phyloP scores from a whole-genome alignment of 345 rosid species.

The Camelina sativa region DNA sequence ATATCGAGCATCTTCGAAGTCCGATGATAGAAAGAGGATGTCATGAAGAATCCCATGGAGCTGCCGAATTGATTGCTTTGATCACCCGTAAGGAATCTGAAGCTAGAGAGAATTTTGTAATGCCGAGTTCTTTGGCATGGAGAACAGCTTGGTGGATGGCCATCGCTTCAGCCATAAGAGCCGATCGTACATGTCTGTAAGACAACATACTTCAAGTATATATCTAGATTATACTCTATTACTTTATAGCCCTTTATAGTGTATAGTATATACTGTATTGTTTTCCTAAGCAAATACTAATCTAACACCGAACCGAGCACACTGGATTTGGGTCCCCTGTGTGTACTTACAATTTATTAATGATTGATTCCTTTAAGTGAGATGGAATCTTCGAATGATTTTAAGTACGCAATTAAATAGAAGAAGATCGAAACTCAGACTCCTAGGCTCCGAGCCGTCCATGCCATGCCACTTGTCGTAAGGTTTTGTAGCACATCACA shows the following conservation, averaged over 20 bases:
- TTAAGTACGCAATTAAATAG: background rate
- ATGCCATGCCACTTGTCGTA: conserved; percentile 19
- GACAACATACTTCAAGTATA: background rate
- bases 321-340: background rate
- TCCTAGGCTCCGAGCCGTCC: conserved; percentile 1
- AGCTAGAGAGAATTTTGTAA: too few relatives aligned
- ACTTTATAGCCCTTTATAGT: too few relatives aligned
- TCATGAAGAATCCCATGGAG: too few relatives aligned
- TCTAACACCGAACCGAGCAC: conserved; percentile 6
- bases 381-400: conserved; percentile 2
- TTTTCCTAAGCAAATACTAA: background rate
- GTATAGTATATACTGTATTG: background rate
- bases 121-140: too few relatives aligned
- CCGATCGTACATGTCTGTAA: too few relatives aligned
- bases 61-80: too few relatives aligned
- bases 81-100: too few relatives aligned
- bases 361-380: conserved; percentile 1
- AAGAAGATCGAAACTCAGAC: conserved; percentile 1
- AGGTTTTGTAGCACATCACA: conserved; percentile 34
- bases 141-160: too few relatives aligned
- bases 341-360: conserved; percentile 2
- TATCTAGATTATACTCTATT: background rate
- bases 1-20: too few relatives aligned
- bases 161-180: too few relatives aligned
- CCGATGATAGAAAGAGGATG: too few relatives aligned